Base-by-base conservation (phyloP, 345 rosid species). In the Melaleuca alternifolia region DNA sequence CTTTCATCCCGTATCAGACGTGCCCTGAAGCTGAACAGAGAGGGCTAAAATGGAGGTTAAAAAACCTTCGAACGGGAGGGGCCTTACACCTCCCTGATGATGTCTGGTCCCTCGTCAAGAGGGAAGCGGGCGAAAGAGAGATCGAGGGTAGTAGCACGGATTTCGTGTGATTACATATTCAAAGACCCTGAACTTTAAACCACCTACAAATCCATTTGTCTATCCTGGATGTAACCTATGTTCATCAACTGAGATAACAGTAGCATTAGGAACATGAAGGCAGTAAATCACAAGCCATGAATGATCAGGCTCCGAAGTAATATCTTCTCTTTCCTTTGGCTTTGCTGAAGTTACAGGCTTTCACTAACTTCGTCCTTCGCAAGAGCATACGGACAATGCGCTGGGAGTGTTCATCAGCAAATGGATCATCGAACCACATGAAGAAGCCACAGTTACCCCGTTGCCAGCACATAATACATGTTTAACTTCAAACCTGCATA, bases 361-460 rank as follows among this genome's bases (percentile, higher is more conserved):
- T 26, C 59, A 23, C 59, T 4, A 54, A 3, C 59, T 0, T 21
- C n/a, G n/a, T 54, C 26, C 23, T 54, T 54, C 26, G 10, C 59
- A 21, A 41, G 59, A 54, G 59, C n/a, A 54, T 0, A 23, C 0
- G 24, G 6, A 21, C 59, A 23, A 7, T 21, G 59, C 5, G n/a
- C n/a, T 24, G 0, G 59, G 59, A 54, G 59, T 23, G 21, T 54
- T 26, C 59, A 21, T 54, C 26, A 21, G 9, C 59, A 21, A 54
- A 21, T 54, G 59, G 59, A 54, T 54, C 59, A 9, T 54, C 26
- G 21, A 54, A 11, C 59, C 23, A 21, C 59, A 54, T 23, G 59
- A 54, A 54, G 59, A 54, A 54, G 59, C 23, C 59, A 21, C 26
- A 54, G 59, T 10, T 54, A 54, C 59, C n/a, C 8, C n/a, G 59